Evolutionary conservation across 371 early-diverging fungal genomes (phyloP).

Genomic region (Mucor lusitanicus): DNA sequence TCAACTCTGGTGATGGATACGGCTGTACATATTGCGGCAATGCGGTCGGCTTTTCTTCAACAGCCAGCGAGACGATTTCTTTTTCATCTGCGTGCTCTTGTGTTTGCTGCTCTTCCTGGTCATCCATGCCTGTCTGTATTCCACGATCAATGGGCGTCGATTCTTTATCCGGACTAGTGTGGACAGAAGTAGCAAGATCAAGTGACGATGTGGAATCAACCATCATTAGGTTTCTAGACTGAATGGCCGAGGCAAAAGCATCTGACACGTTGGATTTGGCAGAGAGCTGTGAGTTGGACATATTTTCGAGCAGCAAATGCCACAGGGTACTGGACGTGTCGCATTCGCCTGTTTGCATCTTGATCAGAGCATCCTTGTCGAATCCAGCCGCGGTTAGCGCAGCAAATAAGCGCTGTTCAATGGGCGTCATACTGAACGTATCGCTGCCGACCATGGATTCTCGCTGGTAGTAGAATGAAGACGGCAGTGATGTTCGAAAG

Average conservation of each 20-base stretch:
- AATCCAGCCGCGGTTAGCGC: slow-evolving; percentile 66
- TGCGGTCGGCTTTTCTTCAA: not conserved
- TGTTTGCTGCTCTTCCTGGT: not conserved
- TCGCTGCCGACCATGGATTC: slow-evolving; percentile 26
- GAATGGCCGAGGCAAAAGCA: slow-evolving; percentile 24
- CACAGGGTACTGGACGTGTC: slow-evolving; percentile 73
- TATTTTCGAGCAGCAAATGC: slow-evolving; percentile 66
- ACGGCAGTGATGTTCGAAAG: slow-evolving; percentile 23
- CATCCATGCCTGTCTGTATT: slow-evolving; percentile 9
- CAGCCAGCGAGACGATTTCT: not conserved
- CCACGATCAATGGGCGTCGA: slow-evolving; percentile 3
- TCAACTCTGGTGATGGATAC: slow-evolving; percentile 19
- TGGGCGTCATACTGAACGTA: slow-evolving; percentile 35
- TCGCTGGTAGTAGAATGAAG: not conserved
- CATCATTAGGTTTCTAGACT: not conserved
- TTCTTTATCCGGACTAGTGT: not conserved
- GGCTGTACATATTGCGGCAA: slow-evolving; percentile 2
- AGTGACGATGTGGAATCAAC: not conserved
- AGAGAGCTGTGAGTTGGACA: slow-evolving; percentile 4
- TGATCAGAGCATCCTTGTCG: slow-evolving; percentile 61
- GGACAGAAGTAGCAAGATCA: not conserved
- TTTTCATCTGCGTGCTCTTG: not conserved
- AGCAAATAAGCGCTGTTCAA: slow-evolving; percentile 51
- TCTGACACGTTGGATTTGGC: slow-evolving; percentile 15
- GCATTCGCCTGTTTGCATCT: slow-evolving; percentile 67